Percentiles rank a stretch among this genome's conserved stretches.
Conservation (phyloP, 208 protist species). For the Phytomonas francai region DNA sequence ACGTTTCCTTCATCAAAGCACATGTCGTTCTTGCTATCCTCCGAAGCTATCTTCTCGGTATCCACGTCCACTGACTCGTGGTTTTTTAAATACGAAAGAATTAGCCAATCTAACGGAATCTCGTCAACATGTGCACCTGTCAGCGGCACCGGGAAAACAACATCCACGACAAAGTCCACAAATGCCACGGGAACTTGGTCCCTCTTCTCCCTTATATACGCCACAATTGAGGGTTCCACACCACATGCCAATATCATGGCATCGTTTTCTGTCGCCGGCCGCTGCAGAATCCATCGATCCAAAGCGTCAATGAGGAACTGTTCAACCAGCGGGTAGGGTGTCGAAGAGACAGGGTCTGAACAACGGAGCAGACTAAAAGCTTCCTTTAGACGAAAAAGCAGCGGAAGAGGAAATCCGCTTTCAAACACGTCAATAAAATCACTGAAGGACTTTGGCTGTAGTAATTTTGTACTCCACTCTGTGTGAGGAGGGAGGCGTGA, state of each 20-base stretch:
- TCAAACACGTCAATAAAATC: slow-evolving; percentile 32
- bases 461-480: slow-evolving; percentile 19
- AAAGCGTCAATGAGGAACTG: slow-evolving; percentile 80
- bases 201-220: neutral
- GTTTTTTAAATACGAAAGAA: slow-evolving; percentile 66
- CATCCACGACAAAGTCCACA: slow-evolving; percentile 78
- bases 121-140: slow-evolving; percentile 3
- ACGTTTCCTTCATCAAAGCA: neutral
- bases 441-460: slow-evolving; percentile 36
- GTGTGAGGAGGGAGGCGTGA: slow-evolving; percentile 12
- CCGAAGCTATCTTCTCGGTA: slow-evolving; percentile 10
- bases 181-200: slow-evolving; percentile 23
- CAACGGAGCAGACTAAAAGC: slow-evolving; percentile 21
- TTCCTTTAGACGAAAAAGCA: slow-evolving; percentile 31
- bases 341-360: slow-evolving; percentile 8
- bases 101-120: slow-evolving; percentile 54
- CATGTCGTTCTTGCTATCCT: slow-evolving; percentile 5
- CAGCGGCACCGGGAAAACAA: slow-evolving; percentile 53
- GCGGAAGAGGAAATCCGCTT: slow-evolving; percentile 34
- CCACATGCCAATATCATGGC: slow-evolving; percentile 59
- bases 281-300: slow-evolving; percentile 52
- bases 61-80: slow-evolving; percentile 46
- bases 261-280: slow-evolving; percentile 27
- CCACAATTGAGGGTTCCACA: slow-evolving; percentile 49
- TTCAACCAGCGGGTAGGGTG: slow-evolving; percentile 32